Base-by-base conservation (phyloP, 768 basidiomycete species). In the Tulasnella calospora region DNA sequence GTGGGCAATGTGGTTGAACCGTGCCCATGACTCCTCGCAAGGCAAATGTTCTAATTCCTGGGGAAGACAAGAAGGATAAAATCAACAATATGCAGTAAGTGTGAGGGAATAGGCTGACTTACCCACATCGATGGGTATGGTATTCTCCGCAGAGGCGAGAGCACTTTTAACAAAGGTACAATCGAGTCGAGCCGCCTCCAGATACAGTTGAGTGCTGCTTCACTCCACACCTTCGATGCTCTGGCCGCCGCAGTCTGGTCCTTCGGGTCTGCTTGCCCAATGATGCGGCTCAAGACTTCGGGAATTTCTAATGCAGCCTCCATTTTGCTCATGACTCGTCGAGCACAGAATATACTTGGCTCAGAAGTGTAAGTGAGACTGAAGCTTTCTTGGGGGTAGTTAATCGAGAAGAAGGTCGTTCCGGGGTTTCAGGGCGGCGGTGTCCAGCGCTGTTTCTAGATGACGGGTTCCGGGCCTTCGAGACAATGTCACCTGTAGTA, bases 91-190 rank as follows among this genome's bases (percentile, higher is more conserved):
- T 38, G 23, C 27, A 38, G 35, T 19, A 19, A 1, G 9, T 19
- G 51, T 8, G 35, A 67, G 27, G 55, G 40, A 17, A 55, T 21
- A 27, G 57, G 19, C 19, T 9, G 57, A 76, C 75, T 57, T 27
- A 76, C 75, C 36, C 47, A 76, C 55, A 76, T 57, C 35, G 75
- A 76, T 19, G 75, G 75, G 41, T 76, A 76, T 33, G 75, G 75
- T 61, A 76, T 61, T 57, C 75, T 76, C 41, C 75, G n/a, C 51
- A 76, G 30, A 33, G 75, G 75, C 4, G 46, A 46, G 17, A 76
- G 75, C 15, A 76, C 23, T 61, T 61, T 76, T 9, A 76, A 55
- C 8, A 76, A 30, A 33, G 75, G 75, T 21, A 76, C 75, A 6
- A 76, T 38, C 8, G 75, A 76, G 61, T 76, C 57, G 35, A 76